Conservation (phyloP, 306 rosid genomes). For the Castanospermum australe region DNA sequence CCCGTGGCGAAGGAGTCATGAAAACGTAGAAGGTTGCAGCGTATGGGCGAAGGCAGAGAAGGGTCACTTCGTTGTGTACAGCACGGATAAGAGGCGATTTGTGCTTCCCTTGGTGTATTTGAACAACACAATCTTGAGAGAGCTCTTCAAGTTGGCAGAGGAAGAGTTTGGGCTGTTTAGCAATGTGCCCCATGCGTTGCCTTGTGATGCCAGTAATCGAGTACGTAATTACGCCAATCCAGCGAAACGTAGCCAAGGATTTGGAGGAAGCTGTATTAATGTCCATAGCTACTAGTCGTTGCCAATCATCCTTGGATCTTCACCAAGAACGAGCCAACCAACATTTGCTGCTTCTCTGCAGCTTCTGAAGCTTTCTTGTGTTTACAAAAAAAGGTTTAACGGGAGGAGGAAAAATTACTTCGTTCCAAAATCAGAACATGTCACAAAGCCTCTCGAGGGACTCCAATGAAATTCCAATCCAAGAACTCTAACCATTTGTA, state of each 20-base stretch:
- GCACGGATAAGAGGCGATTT: conserved; percentile 26
- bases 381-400: too few relatives aligned
- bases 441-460: too few relatives aligned
- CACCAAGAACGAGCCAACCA: background rate
- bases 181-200: conserved; percentile 29
- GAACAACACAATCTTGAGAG: conserved; percentile 23
- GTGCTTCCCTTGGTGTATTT: conserved; percentile 31
- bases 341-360: background rate
- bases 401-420: too few relatives aligned
- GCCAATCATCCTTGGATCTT: conserved; percentile 12
- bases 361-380: background rate
- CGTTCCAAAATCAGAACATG: too few relatives aligned
- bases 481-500: too few relatives aligned
- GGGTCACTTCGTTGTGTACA: conserved; percentile 39
- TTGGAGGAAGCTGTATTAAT: conserved; percentile 18
- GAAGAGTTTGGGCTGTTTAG: conserved; percentile 28
- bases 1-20: background rate
- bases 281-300: background rate
- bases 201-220: conserved; percentile 25
- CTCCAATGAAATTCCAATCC: too few relatives aligned
- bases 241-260: conserved; percentile 11
- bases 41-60: background rate
- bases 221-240: background rate
- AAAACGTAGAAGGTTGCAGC: background rate
- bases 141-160: conserved; percentile 39